Evolutionary conservation across 352 stramenopile species (phyloP).

Genomic region (Phytopythium chamaehyphon): DNA sequence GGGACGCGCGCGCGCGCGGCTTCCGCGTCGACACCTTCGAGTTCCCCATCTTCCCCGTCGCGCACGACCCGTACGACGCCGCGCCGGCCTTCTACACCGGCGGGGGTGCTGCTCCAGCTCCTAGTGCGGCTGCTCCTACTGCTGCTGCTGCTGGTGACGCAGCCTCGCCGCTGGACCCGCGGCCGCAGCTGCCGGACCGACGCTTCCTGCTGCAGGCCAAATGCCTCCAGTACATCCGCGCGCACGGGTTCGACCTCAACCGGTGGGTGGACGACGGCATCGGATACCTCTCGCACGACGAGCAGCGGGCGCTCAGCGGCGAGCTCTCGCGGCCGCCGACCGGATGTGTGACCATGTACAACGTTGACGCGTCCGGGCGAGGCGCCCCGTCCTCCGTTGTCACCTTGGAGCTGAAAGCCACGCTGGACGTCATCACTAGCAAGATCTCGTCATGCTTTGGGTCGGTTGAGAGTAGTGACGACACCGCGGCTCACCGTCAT

Average conservation of each 20-base stretch:
- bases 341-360: not conserved
- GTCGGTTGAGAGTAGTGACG: not conserved
- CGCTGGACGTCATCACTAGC: slow-evolving; percentile 1
- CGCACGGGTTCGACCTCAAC: slow-evolving; percentile 79
- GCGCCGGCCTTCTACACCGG: not conserved
- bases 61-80: slow-evolving; percentile 18
- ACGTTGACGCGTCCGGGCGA: slow-evolving; percentile 23
- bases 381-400: slow-evolving; percentile 7
- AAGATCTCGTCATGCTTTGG: not conserved
- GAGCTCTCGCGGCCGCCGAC: slow-evolving; percentile 17
- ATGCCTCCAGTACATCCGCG: slow-evolving; percentile 71
- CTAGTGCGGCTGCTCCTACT: not conserved
- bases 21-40: slow-evolving; percentile 68
- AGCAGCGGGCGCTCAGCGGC: slow-evolving; percentile 30
- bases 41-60: slow-evolving; percentile 72
- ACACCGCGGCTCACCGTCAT: not conserved
- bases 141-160: not conserved
- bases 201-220: slow-evolving; percentile 68
- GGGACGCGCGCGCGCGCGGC: slow-evolving; percentile 24
- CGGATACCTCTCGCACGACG: slow-evolving; percentile 58
- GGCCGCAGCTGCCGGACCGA: slow-evolving; percentile 30
- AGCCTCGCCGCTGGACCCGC: not conserved
- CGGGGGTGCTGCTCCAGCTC: slow-evolving; percentile 4
- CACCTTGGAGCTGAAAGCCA: slow-evolving; percentile 1
- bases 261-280: slow-evolving; percentile 70